Evolutionary conservation across 2,329 filamentous ascomycete genomes (phyloP).

Genomic region (Chalara sp.): DNA sequence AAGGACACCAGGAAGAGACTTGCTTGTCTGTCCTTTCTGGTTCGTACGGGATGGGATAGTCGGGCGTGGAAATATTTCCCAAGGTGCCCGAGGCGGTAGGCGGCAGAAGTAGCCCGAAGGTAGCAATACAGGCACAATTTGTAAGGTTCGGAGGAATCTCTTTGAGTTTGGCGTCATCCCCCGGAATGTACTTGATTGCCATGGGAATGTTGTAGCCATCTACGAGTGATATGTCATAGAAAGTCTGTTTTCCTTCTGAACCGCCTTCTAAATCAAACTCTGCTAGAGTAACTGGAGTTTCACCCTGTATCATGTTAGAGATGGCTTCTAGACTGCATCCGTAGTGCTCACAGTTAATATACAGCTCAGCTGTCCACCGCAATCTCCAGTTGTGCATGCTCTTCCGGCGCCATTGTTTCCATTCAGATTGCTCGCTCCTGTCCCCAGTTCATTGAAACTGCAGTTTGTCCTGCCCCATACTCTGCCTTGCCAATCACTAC

Average conservation of each 20-base stretch:
- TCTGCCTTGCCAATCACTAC: conserved; percentile 71
- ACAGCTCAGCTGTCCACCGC: conserved; percentile 63
- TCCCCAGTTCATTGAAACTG: conserved; percentile 61
- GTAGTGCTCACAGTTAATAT: conserved; percentile 52
- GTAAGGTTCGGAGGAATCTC: conserved; percentile 68
- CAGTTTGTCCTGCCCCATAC: conserved; percentile 83
- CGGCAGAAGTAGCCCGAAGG: conserved; percentile 52
- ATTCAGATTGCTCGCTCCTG: conserved; percentile 37
- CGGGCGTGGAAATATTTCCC: conserved; percentile 50
- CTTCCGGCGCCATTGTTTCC: conserved; percentile 35
- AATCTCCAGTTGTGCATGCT: conserved; percentile 72
- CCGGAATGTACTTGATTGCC: conserved; percentile 53
- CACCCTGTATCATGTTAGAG: conserved; percentile 44
- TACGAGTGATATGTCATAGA: conserved; percentile 80
- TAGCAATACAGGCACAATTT: conserved; percentile 71
- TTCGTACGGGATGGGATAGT: conserved; percentile 64
- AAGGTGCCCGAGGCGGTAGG: conserved; percentile 45
- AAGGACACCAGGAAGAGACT: conserved; percentile 70
- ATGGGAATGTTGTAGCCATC: conserved; percentile 79
- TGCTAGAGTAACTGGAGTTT: conserved; percentile 67
- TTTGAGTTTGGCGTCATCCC: conserved; percentile 51
- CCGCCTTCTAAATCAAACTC: conserved; percentile 74
- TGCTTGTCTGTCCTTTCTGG: conserved; percentile 45
- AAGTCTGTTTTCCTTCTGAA: conserved; percentile 53
- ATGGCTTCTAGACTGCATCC: conserved; percentile 1